Evolutionary conservation across 2,329 filamentous ascomycete species (phyloP), one percentile per base, ranked within the genome.

Genomic region (Penicillium sp.): DNA sequence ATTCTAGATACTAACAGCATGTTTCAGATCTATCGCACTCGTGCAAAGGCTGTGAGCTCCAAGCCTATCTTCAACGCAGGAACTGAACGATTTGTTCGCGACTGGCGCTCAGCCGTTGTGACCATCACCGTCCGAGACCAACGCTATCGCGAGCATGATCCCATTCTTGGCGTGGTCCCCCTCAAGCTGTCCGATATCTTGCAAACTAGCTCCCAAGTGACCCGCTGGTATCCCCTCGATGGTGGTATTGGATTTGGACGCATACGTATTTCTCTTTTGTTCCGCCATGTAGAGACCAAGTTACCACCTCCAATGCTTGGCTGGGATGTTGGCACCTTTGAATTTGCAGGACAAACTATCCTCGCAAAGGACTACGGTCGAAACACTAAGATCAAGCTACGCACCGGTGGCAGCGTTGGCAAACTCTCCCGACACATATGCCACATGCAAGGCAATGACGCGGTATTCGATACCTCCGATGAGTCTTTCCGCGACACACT

Each of bases 51-150:
- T 4, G 89, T 96, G 8, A 95, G 90, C 37, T 95, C 91, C 52
- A 93, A 95, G 73, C 94, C 94, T 1, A 97, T 97, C 63, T 97
- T 96, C 82, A 97, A 97, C 67, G 93, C 94, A 3, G 93, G 93
- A 59, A 97, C 93, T 0, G 94, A 99, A 71, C 86, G 89, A 13
- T 97, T 97, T 67, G 80, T 97, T 31, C 88, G 93, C 23, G 93
- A 99, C 71, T 99, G 94, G 94, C 84, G 91, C 62, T 94, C 90
- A 19, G 84, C 85, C 46, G 89, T 97, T 57, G 83, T 96, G 54
- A 97, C 93, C 0, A 82, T 97, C 50, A 90, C 91, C 0, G 92
- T 97, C 17, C 89, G 94, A 27, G 93, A 97, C 71, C 87, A 89
- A 12, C 86, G 93, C 35, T 90, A 97, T 74, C 84, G 93, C 54